Evolutionary conservation across 2,329 filamentous ascomycete species (phyloP).

Genomic region (Scolecobasidium constrictum): DNA sequence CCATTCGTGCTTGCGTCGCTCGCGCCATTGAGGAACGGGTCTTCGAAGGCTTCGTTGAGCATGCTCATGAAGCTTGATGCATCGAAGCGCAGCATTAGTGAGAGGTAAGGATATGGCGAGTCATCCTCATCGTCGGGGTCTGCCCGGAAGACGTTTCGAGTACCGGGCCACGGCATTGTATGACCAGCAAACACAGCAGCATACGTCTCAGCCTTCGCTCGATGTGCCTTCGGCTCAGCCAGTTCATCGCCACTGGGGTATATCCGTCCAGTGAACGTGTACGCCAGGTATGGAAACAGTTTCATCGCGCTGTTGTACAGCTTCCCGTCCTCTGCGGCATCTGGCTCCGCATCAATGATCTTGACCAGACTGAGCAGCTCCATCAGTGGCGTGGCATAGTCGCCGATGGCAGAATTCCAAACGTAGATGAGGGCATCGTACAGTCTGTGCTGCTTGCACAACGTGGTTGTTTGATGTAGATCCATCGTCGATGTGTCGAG

Average conservation of each 20-base stretch:
- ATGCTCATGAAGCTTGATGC: constrained; percentile 88
- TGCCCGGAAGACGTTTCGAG: constrained; percentile 49
- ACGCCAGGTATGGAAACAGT: constrained; percentile 90
- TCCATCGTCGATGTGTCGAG: constrained; percentile 87
- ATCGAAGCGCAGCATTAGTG: constrained; percentile 77
- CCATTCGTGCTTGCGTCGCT: constrained; percentile 48
- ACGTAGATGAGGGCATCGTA: constrained; percentile 96
- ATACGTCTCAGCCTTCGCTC: constrained; percentile 81
- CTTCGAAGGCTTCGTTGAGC: constrained; percentile 94
- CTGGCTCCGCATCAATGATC: constrained; percentile 44
- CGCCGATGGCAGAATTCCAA: constrained; percentile 82
- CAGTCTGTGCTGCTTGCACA: constrained; percentile 84
- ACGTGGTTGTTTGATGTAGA: constrained; percentile 78
- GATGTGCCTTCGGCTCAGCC: constrained; percentile 57
- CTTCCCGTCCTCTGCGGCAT: constrained; percentile 45
- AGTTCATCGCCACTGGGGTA: constrained; percentile 78
- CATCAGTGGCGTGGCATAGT: constrained; percentile 84
- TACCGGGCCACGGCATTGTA: constrained; percentile 62
- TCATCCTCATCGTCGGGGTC: constrained; percentile 41
- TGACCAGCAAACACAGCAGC: constrained; percentile 87
- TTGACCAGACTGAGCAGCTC: constrained; percentile 61
- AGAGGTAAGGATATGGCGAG: constrained; percentile 75
- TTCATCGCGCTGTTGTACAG: constrained; percentile 68
- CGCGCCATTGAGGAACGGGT: constrained; percentile 79
- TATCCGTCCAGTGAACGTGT: constrained; percentile 76